Base-by-base conservation (phyloP, 2,329 filamentous ascomycete species). In the Grosmannia serpens region DNA sequence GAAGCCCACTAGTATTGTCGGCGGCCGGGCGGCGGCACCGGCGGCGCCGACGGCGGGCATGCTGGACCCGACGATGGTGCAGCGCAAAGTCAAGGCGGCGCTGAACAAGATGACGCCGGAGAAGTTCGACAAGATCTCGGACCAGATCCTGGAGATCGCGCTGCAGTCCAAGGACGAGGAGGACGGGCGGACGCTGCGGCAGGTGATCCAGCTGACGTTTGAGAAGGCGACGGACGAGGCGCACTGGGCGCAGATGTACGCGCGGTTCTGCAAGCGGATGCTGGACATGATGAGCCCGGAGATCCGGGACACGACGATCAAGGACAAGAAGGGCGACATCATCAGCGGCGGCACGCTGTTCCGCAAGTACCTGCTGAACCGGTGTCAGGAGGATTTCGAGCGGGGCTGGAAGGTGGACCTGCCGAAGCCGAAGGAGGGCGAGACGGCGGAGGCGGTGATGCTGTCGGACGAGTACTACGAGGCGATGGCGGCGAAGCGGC, bases 81-180 rank as follows among this genome's bases (percentile, higher is more conserved):
- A 99, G 77, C 87, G 92, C 66, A 99, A 99, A 85, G 94, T 99
- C 71, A 99, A 99, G 85, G 88, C 91, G 63, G 89, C 89, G 62
- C 79, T 99, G 67, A 99, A 99, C 85, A 99, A 99, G 87, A 97
- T 99, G 94, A 97, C 94, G 0, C 94, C 94, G 0, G 94, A 99
- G 76, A 99, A 97, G 70, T 99, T 99, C 67, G 91, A 96, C 70
- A 91, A 87, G 76, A 96, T 99, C 65, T 84, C 94, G 8, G 88
- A 91, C 62, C 91, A 96, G 72, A 96, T 99, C 62, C 81, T 99
- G 57, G 80, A 85, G 57, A 99, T 99, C 70, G 91, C 92, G 31
- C 88, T 84, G 26, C 94, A 99, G 71, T 97, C 92, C 57, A 96
- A 96, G 81, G 88, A 95, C 66, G 94, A 99, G 75, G 83, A 83